These are phyloP conservation scores for Oidium heveae DNA, from an alignment of 2,329 filamentous ascomycete genomes.

Conservation along the genomic window DNA sequence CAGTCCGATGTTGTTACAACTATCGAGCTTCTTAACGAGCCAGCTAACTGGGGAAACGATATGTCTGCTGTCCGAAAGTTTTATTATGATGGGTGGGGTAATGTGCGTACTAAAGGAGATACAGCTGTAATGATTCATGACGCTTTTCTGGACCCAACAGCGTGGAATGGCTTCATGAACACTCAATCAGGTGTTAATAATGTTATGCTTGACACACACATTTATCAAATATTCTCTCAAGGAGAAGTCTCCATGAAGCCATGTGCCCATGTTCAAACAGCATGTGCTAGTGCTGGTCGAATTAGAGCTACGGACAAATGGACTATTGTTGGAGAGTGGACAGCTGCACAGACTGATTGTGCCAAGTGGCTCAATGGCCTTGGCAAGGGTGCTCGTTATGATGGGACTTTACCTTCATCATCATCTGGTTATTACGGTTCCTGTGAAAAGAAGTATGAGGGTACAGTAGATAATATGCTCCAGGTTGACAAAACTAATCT, in stretches of 20 bases:
- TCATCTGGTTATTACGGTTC: conserved; percentile 14
- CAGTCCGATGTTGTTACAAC: conserved; percentile 19
- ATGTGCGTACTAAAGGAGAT: conserved; percentile 18
- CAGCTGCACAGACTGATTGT: conserved; percentile 19
- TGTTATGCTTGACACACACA: conserved; percentile 19
- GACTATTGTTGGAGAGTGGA: conserved; percentile 20
- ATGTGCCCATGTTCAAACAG: conserved; percentile 17
- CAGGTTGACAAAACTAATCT: conserved; percentile 16
- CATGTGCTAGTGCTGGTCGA: conserved; percentile 16
- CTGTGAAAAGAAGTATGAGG: conserved; percentile 21
- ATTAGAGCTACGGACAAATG: conserved; percentile 14
- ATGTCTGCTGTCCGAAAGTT: conserved; percentile 15
- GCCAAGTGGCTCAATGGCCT: conserved; percentile 27
- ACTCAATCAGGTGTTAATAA: conserved; percentile 18
- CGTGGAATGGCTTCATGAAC: conserved; percentile 38
- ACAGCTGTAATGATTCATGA: conserved; percentile 31
- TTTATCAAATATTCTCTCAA: conserved; percentile 19
- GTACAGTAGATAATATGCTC: conserved; percentile 16
- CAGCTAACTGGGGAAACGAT: conserved; percentile 15
- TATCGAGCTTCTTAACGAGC: conserved; percentile 20
- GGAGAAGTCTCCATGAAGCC: conserved; percentile 16
- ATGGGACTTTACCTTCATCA: conserved; percentile 15
- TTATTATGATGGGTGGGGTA: conserved; percentile 26
- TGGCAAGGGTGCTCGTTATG: conserved; percentile 30
- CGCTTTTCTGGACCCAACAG: conserved; percentile 25